Evolutionary conservation across 441 rosid genomes (phyloP).

Genomic region (Arabidopsis hybrid): DNA sequence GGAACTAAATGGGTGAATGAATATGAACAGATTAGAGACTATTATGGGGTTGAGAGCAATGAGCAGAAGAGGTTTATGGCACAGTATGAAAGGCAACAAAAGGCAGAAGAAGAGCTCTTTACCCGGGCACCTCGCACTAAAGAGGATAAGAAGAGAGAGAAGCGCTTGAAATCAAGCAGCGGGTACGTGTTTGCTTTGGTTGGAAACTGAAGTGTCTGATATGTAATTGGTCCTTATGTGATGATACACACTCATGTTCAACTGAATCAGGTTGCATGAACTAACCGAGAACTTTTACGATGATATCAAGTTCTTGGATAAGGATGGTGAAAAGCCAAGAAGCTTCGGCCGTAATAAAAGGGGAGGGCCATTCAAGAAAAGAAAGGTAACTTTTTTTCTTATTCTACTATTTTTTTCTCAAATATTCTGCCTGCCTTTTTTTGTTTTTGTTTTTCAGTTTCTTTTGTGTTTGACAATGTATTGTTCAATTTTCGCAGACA

Average conservation of each 20-base stretch:
- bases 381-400: slow-evolving; percentile 34
- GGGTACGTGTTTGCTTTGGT: slow-evolving; percentile 59
- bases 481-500: slow-evolving; percentile 30
- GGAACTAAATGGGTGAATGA: slow-evolving; percentile 21
- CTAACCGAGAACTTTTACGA: slow-evolving; percentile 65
- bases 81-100: slow-evolving; percentile 68
- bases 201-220: slow-evolving; percentile 19
- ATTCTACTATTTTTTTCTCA: neutral
- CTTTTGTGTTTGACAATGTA: slow-evolving; percentile 27
- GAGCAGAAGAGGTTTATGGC: slow-evolving; percentile 63
- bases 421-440: neutral
- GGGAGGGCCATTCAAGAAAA: slow-evolving; percentile 41
- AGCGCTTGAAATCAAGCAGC: slow-evolving; percentile 70
- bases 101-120: slow-evolving; percentile 81
- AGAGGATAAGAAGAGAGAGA: slow-evolving; percentile 72
- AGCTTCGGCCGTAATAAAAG: slow-evolving; percentile 44
- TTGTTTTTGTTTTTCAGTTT: neutral
- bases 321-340: slow-evolving; percentile 44
- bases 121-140: slow-evolving; percentile 73
- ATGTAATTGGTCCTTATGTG: slow-evolving; percentile 11
- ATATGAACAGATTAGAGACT: slow-evolving; percentile 63
- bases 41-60: slow-evolving; percentile 66
- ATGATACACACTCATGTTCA: slow-evolving; percentile 18
- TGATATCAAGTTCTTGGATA: slow-evolving; percentile 66
- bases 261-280: slow-evolving; percentile 60